A percentile compares a stretch with the other conserved stretches of the same genome.
These are phyloP conservation scores for Vitis hybrid DNA, from an alignment of 177 flowering plant species.

Conservation along the genomic window DNA sequence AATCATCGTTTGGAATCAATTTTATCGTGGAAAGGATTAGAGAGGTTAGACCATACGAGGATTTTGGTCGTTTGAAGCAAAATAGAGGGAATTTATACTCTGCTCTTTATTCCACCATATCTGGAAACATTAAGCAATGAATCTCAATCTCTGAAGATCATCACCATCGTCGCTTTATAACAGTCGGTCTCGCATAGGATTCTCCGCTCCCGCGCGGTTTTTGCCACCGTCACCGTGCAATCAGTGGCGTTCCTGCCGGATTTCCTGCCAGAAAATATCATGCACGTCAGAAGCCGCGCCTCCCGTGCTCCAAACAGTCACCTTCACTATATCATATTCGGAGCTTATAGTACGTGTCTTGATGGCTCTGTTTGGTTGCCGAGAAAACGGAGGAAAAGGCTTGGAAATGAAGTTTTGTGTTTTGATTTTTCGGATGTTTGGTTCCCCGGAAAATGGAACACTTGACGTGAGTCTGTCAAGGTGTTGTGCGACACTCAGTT, in stretches of 20 bases:
- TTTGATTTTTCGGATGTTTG: conserved; percentile 2
- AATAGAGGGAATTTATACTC: too few species aligned
- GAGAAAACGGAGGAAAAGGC: neutral
- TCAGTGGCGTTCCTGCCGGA: conserved; percentile 7
- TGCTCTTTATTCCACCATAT: too few species aligned
- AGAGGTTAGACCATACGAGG: too few species aligned
- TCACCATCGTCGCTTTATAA: neutral
- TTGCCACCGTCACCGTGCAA: conserved; percentile 6
- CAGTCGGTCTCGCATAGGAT: neutral
- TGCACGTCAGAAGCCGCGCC: conserved; percentile 15
- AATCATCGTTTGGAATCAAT: too few species aligned
- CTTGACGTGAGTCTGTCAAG: too few species aligned
- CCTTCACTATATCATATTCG: conserved; percentile 56
- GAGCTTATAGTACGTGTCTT: conserved; percentile 47
- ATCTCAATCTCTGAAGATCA: neutral
- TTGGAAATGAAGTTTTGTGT: neutral
- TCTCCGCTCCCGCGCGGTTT: conserved; percentile 8
- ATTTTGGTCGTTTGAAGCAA: too few species aligned
- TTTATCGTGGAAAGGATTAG: too few species aligned
- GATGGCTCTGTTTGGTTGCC: neutral
- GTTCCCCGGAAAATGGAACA: conserved; percentile 1
- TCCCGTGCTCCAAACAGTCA: conserved; percentile 33
- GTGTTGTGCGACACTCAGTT: too few species aligned
- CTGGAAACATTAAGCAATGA: neutral
- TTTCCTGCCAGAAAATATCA: conserved; percentile 32